Evolutionary conservation across 202 grass and related monocot genomes (phyloP).

Genomic region (Musa balbisiana): DNA sequence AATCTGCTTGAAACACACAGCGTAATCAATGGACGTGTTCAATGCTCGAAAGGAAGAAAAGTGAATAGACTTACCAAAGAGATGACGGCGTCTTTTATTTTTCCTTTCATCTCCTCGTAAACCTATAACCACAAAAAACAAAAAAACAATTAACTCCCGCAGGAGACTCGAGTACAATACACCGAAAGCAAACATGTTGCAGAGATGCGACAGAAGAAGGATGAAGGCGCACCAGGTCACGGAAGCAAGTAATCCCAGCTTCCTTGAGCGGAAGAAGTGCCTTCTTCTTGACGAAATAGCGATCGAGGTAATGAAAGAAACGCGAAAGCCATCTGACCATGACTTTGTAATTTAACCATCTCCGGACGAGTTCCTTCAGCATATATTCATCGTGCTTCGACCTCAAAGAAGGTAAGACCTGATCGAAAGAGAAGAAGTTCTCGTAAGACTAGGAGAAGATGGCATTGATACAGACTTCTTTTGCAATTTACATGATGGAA

Average conservation of each 20-base stretch:
- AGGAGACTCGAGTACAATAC: not conserved
- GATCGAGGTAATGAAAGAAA: constrained; percentile 83
- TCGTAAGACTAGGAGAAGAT: not conserved
- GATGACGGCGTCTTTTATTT: constrained; percentile 74
- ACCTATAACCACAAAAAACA: constrained; percentile 32
- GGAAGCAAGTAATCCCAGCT: constrained; percentile 71
- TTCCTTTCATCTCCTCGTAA: constrained; percentile 72
- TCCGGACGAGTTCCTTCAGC: constrained; percentile 64
- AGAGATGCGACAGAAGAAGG: constrained; percentile 14
- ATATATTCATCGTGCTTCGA: constrained; percentile 80
- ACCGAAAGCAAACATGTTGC: not conserved
- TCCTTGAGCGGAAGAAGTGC: constrained; percentile 54
- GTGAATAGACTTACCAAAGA: constrained; percentile 48
- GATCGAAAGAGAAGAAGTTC: constrained; percentile 12
- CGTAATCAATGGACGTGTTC: not conserved
- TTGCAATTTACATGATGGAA: too few species aligned
- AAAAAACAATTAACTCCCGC: not conserved
- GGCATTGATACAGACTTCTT: too few species aligned
- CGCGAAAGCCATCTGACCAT: constrained; percentile 95
- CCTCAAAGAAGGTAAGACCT: constrained; percentile 82
- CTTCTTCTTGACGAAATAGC: constrained; percentile 73
- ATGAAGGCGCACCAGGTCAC: constrained; percentile 41
- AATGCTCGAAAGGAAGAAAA: not conserved
- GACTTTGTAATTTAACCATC: constrained; percentile 81
- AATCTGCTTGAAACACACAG: constrained; percentile 43